A percentile compares a stretch with the other conserved stretches of the same genome.
These are phyloP conservation scores for Paramecium sonneborni DNA, from an alignment of 73 alveolate species.

Conservation along the genomic window DNA sequence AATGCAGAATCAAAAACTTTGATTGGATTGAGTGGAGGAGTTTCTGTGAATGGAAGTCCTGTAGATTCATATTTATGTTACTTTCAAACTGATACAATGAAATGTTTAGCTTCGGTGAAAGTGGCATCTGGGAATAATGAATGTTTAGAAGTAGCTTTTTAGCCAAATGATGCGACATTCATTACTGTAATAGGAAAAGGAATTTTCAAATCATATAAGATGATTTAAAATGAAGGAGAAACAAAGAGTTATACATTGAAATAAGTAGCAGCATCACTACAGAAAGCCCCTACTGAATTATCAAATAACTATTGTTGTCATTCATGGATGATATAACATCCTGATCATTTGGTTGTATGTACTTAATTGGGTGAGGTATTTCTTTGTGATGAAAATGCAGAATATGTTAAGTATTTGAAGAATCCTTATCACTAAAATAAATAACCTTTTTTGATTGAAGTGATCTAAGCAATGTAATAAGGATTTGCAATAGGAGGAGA, in stretches of 20 bases:
- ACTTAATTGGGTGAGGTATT: conserved; percentile 56
- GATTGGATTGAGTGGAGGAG: conserved; percentile 58
- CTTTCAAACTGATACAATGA: conserved; percentile 36
- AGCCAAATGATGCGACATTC: conserved; percentile 61
- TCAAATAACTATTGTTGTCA: conserved; percentile 66
- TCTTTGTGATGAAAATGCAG: conserved; percentile 60
- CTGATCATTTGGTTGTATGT: conserved; percentile 63
- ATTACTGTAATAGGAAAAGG: conserved; percentile 58
- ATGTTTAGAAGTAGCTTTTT: conserved; percentile 57
- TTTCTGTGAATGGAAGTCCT: not conserved
- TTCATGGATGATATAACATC: conserved; percentile 58
- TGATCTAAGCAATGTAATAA: conserved; percentile 68
- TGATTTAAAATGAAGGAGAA: conserved; percentile 46
- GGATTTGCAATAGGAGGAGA: conserved; percentile 82
- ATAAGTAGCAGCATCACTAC: not conserved
- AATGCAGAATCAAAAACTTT: conserved; percentile 59
- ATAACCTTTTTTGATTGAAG: conserved; percentile 63
- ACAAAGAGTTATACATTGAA: conserved; percentile 38
- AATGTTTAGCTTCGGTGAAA: conserved; percentile 43
- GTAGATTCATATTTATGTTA: conserved; percentile 36
- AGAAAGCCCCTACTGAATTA: conserved; percentile 62
- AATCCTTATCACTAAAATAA: not conserved
- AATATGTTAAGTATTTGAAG: not conserved
- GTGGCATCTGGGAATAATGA: not conserved
- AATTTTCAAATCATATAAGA: conserved; percentile 50